These are phyloP conservation scores for Begonia peltatifolia DNA, from an alignment of 306 rosid genomes.

Conservation along the genomic window DNA sequence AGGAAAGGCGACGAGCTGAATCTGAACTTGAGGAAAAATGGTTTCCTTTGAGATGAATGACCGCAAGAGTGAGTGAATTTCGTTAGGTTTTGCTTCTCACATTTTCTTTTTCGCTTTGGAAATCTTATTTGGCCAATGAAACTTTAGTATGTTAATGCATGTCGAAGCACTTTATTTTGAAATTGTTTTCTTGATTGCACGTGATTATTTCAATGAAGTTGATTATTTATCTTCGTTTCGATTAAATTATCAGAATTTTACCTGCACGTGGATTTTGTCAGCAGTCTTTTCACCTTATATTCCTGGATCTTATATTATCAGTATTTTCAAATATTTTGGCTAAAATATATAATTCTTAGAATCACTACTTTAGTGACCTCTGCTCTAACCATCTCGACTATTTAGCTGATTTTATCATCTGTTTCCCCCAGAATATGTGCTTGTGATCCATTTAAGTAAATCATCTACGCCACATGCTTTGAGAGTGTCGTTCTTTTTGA, in stretches of 20 bases:
- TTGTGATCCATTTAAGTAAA: neutral
- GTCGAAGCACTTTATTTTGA: neutral
- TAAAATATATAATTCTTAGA: too few species aligned
- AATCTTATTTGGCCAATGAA: neutral
- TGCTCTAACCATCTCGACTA: too few species aligned
- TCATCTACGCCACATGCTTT: neutral
- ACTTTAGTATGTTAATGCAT: neutral
- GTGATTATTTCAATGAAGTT: neutral
- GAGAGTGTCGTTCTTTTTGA: neutral
- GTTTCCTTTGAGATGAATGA: constrained; percentile 97
- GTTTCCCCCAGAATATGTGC: neutral
- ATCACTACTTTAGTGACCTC: too few species aligned
- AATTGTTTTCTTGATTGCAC: neutral
- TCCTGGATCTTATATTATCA: too few species aligned
- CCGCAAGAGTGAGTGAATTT: constrained; percentile 61
- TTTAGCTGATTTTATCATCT: too few species aligned
- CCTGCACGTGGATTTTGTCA: too few species aligned
- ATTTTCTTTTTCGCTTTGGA: neutral
- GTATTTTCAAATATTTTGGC: too few species aligned
- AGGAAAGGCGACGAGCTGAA: constrained; percentile 21
- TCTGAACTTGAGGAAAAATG: constrained; percentile 34
- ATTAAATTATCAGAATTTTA: neutral
- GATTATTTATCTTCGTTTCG: neutral
- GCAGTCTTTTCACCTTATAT: too few species aligned
- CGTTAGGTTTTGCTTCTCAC: neutral